Base-by-base conservation (phyloP, 1,284 basidiomycete species). In the Flammula alnicola region DNA sequence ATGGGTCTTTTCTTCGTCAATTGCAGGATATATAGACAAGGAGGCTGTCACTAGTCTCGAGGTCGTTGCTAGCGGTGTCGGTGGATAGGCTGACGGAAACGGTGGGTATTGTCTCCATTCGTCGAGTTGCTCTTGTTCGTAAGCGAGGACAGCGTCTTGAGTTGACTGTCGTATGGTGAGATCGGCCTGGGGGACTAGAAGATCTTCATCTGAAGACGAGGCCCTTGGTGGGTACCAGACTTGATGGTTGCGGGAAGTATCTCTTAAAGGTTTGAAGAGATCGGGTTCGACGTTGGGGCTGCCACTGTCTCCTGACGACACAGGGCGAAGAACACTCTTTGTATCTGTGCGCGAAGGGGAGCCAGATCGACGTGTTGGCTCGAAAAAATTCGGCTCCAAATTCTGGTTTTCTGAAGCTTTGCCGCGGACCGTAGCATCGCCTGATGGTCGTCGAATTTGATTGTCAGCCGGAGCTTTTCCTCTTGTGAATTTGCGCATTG, bases 81-180 rank as follows among this genome's bases (percentile, higher is more conserved):
- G 61, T 17, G 62, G 70, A 55, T 74, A 74, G 29, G 72, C 72
- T 6, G 74, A 69, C 12, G 74, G 74, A 47, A 75, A 74, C 9
- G 67, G 55, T 11, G 72, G 73, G 53, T 75, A 76, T 60, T 71
- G 62, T 31, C 73, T 62, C 76, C 75, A 78, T 52, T 77, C 75
- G 35, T 75, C 72, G 23, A 67, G 55, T 44, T 65, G 60, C 38
- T 64, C 57, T 29, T 58, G 54, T 17, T 56, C 52, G 23, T 43
- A 26, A 10, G 47, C 22, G 19, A 46, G 38, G 25, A 41, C 22
- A 12, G 40, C 35, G 23, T 41, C 23, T 19, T 50, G 33, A 6
- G 38, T 39, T 10, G 43, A 35, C 38, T 50, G 42, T n/a, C 37
- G 43, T 27, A 55, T 43, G 14, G 49, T 54, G 12, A 41, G 30